phyloP scores from a whole-genome alignment of 169 alveolate species.

The Eimeria tenella region DNA sequence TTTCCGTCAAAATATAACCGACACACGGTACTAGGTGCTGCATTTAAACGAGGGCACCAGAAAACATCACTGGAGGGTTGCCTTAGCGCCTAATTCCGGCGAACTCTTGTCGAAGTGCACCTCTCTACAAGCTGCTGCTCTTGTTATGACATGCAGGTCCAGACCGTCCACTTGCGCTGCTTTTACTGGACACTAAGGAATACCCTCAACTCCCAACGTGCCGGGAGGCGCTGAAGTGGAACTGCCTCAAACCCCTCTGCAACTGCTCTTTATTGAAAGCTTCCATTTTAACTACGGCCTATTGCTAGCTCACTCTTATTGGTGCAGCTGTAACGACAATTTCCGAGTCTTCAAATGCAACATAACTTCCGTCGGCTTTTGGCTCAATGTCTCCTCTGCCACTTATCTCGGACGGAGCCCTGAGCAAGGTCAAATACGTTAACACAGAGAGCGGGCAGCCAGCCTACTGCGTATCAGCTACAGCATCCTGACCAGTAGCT shows the following conservation, averaged over 20 bases:
- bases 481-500: neutral
- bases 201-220: no score
- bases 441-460: no score
- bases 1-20: slow-evolving; percentile 88
- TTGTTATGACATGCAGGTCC: no score
- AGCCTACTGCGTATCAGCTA: no score
- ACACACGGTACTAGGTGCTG: slow-evolving; percentile 90
- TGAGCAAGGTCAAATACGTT: neutral
- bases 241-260: neutral
- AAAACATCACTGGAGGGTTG: neutral
- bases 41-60: neutral
- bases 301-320: slow-evolving; percentile 58
- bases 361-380: slow-evolving; percentile 73
- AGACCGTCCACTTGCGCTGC: no score
- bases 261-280: neutral
- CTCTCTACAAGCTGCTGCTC: no score
- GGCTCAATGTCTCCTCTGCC: slow-evolving; percentile 73
- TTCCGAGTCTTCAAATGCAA: slow-evolving; percentile 46
- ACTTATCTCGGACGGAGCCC: slow-evolving; percentile 66
- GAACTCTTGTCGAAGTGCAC: no score
- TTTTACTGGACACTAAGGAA: no score
- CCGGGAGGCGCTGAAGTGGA: no score
- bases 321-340: slow-evolving; percentile 74
- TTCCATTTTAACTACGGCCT: neutral
- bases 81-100: no score